Evolutionary conservation across 495 filamentous ascomycete genomes (phyloP).

Genomic region (Ascobolus immersus): DNA sequence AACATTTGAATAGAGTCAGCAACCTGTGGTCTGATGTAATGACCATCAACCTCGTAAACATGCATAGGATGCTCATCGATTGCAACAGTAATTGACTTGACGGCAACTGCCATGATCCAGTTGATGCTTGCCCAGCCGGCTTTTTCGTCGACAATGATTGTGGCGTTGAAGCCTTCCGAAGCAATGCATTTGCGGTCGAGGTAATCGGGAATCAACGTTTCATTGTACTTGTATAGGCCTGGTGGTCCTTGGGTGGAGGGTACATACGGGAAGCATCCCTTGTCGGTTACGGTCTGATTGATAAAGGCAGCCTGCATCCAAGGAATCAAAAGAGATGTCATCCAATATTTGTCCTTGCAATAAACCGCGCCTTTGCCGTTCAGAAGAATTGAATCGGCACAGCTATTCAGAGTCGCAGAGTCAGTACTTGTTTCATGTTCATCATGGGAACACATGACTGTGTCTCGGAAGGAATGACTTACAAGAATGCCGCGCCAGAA

Average conservation of each 20-base stretch:
- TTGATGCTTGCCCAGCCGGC: slow-evolving; percentile 17
- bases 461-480: no score
- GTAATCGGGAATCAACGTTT: background rate
- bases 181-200: slow-evolving; percentile 14
- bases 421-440: no score
- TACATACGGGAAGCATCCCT: no score
- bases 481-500: background rate
- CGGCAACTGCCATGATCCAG: slow-evolving; percentile 14
- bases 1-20: slow-evolving; percentile 18
- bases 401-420: no score
- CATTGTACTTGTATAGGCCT: background rate
- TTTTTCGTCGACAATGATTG: slow-evolving; percentile 14
- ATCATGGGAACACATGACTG: no score
- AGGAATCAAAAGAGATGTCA: no score
- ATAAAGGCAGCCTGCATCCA: no score
- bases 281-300: no score
- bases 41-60: slow-evolving; percentile 22
- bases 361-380: no score
- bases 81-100: slow-evolving; percentile 15
- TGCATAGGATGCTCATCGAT: slow-evolving; percentile 22
- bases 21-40: slow-evolving; percentile 17
- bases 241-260: background rate
- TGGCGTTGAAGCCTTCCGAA: slow-evolving; percentile 12
- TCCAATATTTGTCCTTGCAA: no score
- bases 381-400: no score